Evolutionary conservation across 306 rosid species (phyloP), one percentile per base, ranked within the genome.

Genomic region (Cicer arietinum): DNA sequence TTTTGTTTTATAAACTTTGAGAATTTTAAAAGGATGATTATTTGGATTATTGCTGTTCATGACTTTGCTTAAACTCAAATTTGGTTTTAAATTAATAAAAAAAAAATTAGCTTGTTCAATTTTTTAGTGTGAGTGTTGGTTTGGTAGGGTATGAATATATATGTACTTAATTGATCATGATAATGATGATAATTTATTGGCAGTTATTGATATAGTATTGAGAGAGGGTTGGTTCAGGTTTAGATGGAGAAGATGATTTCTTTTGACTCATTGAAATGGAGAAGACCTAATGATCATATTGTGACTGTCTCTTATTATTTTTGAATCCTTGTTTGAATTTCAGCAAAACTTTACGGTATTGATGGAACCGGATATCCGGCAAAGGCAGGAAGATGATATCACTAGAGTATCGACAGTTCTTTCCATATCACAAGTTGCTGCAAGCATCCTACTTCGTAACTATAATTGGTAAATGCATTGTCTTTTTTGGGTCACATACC

Each of bases 371-470:
- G 96, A 88, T 77, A 85, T 89, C 76, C 83, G 52, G 41, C 83
- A 80, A 60, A 74, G 88, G 44, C 86, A 92, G 65, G 93, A 90
- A 62, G 88, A 85, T 30, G 97, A 88, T 44, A 77, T 90, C 65
- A 48, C 56, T 7, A 81, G 90, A 65, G 88, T 92, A 40, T 85
- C 91, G 7, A 22, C 86, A 0, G 90, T 85, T 72, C 91, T 92
- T 70, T 90, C 87, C 3, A 83, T 89, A 70, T 57, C 93, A 7
- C 83, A 75, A 35, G 87, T 88, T 61, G 75, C 90, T 35, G 86
- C 97, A 1, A 84, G 83, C 84, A 81, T 84, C 71, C 67, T 88
- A 47, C 93, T 92, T 75, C 93, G 93, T 46, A 86, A 88, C 79
- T 87, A 84, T 69, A 87, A 85, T 76, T 92, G 97, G 89, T 86